These are phyloP conservation scores for Stachybotrys chlorohalonatus DNA, from an alignment of 2,329 filamentous ascomycete genomes.

Conservation along the genomic window DNA sequence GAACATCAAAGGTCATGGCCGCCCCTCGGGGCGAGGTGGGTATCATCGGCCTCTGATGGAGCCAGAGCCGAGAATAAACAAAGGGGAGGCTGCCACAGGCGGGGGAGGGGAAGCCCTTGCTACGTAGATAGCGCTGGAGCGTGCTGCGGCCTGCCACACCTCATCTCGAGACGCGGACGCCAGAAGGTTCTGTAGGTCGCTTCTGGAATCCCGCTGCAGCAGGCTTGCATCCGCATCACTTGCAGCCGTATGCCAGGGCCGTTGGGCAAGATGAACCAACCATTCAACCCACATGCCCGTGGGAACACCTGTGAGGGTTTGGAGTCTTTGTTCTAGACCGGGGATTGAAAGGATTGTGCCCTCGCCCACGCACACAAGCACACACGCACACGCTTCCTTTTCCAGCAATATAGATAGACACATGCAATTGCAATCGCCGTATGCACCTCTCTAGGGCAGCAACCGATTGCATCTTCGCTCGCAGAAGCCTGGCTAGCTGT, in stretches of 20 bases:
- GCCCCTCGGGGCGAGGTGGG: background rate
- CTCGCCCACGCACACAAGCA: background rate
- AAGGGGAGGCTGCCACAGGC: background rate
- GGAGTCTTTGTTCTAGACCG: background rate
- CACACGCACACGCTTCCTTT: background rate
- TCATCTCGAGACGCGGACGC: background rate
- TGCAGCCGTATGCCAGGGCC: conserved; percentile 1
- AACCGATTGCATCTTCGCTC: no score
- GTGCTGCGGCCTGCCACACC: background rate
- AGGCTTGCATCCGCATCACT: background rate
- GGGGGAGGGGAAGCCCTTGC: background rate
- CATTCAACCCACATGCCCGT: background rate
- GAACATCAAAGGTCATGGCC: background rate
- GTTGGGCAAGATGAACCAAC: background rate
- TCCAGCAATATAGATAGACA: no score
- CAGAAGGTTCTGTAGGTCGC: background rate
- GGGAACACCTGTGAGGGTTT: background rate
- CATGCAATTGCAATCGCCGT: background rate
- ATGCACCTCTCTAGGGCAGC: background rate
- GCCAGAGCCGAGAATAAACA: background rate
- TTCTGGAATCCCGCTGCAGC: background rate
- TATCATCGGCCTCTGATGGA: background rate
- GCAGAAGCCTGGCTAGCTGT: no score
- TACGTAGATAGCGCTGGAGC: background rate
- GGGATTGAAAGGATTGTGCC: background rate